Percentiles rank a stretch among this genome's conserved stretches.
Evolutionary conservation across 805 yeast species (phyloP).

Genomic region (Isabelozyma heimii): DNA sequence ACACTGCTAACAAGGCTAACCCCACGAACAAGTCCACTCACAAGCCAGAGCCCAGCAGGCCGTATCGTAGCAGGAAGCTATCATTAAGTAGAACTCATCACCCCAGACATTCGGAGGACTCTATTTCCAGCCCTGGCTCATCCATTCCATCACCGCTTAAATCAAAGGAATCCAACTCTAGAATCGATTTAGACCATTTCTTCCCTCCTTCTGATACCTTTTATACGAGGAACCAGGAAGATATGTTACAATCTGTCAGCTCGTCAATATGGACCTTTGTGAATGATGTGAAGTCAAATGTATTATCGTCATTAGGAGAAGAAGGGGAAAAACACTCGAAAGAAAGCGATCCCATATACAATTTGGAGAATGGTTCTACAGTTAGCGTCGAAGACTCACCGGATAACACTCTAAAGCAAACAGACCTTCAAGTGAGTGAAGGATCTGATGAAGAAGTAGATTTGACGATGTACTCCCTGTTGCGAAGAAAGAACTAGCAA

Average conservation of each 20-base stretch:
- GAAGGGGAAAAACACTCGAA: slow-evolving; percentile 2
- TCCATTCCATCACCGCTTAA: slow-evolving; percentile 22
- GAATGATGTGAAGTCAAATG: slow-evolving; percentile 37
- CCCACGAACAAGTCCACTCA: background rate
- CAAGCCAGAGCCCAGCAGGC: background rate
- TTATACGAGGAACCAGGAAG: slow-evolving; percentile 16
- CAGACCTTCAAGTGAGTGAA: slow-evolving; percentile 13
- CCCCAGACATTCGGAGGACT: slow-evolving; percentile 23
- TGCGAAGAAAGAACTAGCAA: slow-evolving; percentile 4
- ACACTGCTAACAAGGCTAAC: background rate
- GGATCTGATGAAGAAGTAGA: slow-evolving; percentile 21
- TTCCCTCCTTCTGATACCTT: background rate
- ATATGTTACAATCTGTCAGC: slow-evolving; percentile 40
- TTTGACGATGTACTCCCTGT: slow-evolving; percentile 21
- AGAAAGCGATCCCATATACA: slow-evolving; percentile 12
- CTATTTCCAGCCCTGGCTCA: slow-evolving; percentile 19
- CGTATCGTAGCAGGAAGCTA: background rate
- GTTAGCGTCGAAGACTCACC: slow-evolving; percentile 10
- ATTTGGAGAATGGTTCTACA: slow-evolving; percentile 25
- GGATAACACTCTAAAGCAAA: background rate
- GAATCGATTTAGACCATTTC: slow-evolving; percentile 6
- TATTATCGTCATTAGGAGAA: slow-evolving; percentile 23
- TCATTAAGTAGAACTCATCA: slow-evolving; percentile 2
- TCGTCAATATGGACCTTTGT: slow-evolving; percentile 43
- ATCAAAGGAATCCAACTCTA: slow-evolving; percentile 12